These are phyloP conservation scores for Themeda triandra DNA, from an alignment of 176 grass and related monocot species.

Conservation along the genomic window DNA sequence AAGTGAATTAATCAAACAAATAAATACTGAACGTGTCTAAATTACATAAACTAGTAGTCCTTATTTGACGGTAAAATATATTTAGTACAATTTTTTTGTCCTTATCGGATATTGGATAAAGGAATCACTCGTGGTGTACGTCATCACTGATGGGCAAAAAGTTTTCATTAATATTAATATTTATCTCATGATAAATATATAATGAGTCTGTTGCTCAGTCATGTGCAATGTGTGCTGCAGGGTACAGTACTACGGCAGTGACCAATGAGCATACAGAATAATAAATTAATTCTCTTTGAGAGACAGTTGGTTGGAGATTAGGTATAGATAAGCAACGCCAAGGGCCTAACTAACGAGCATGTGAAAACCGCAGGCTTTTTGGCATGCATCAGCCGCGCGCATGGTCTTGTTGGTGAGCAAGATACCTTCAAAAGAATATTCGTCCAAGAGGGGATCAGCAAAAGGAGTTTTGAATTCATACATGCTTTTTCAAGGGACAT, in stretches of 20 bases:
- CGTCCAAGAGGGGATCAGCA: neutral
- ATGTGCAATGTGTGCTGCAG: neutral
- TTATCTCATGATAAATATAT: neutral
- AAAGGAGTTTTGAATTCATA: neutral
- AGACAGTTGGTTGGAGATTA: neutral
- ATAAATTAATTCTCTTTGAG: neutral
- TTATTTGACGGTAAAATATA: constrained; percentile 3
- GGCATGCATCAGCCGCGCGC: constrained; percentile 1
- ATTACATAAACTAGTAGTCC: neutral
- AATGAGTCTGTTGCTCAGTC: neutral
- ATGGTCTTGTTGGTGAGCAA: constrained; percentile 2
- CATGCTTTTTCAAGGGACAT: neutral
- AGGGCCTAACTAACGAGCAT: neutral
- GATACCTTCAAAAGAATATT: neutral
- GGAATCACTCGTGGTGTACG: neutral
- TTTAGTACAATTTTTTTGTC: neutral
- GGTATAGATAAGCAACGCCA: neutral
- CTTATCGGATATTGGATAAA: neutral
- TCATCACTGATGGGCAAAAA: neutral
- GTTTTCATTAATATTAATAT: neutral
- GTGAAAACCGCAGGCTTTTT: constrained; percentile 22
- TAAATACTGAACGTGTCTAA: neutral
- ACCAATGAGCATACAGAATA: neutral
- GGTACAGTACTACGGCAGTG: neutral
- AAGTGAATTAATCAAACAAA: neutral